phyloP scores from a whole-genome alignment of 345 rosid genomes.

The Heritiera fomes region DNA sequence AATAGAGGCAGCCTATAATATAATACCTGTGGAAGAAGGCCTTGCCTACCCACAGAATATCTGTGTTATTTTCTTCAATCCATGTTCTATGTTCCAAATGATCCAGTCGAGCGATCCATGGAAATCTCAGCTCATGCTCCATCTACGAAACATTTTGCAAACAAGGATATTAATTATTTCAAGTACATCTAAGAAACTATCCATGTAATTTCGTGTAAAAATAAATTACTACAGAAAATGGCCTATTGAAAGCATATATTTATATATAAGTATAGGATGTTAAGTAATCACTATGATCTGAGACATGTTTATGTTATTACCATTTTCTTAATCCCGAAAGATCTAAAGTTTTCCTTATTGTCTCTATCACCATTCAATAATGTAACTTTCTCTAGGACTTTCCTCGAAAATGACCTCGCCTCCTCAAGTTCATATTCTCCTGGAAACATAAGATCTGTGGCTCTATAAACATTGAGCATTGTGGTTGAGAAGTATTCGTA shows the following conservation, averaged over 20 bases:
- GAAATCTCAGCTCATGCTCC: slow-evolving; percentile 44
- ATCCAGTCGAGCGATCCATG: slow-evolving; percentile 62
- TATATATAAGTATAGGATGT: no score
- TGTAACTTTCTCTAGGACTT: slow-evolving; percentile 36
- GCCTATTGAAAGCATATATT: no score
- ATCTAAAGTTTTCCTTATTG: background rate
- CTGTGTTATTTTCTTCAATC: slow-evolving; percentile 47
- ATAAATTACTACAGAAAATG: no score
- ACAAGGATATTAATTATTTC: background rate
- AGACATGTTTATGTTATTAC: background rate
- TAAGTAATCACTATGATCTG: no score
- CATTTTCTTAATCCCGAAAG: background rate
- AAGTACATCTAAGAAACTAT: no score
- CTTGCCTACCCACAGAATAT: slow-evolving; percentile 46
- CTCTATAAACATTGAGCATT: slow-evolving; percentile 57
- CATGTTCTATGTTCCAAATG: slow-evolving; percentile 62
- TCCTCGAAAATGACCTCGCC: slow-evolving; percentile 52
- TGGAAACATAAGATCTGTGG: slow-evolving; percentile 59
- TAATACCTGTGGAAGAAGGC: slow-evolving; percentile 46
- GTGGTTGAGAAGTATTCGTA: slow-evolving; percentile 31
- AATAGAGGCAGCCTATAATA: no score
- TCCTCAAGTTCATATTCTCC: slow-evolving; percentile 52
- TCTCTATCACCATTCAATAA: background rate
- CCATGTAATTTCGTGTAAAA: no score
- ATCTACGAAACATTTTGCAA: slow-evolving; percentile 29